Conservation (phyloP, 169 alveolate species). For the Sarcocystis neurona region DNA sequence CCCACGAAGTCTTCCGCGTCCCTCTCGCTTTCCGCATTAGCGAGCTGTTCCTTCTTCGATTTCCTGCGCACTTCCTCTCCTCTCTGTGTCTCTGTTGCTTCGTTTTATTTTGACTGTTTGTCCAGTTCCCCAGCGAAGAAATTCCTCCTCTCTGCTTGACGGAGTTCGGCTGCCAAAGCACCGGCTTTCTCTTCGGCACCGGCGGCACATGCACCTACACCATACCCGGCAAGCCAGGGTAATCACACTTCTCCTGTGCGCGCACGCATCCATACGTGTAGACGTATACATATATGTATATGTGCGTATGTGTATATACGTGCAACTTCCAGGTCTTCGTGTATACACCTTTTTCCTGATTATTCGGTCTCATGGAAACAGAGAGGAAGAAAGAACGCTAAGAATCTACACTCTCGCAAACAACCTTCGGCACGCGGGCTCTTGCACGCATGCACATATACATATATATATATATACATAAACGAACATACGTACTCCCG, state of each 20-base stretch:
- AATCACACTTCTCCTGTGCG: not conserved
- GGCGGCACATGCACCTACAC: slow-evolving; percentile 52
- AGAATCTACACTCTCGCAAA: no score
- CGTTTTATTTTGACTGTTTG: not conserved
- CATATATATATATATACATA: no score
- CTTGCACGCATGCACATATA: no score
- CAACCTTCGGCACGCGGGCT: no score
- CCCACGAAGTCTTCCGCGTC: no score
- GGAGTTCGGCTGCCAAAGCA: slow-evolving; percentile 77
- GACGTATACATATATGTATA: not conserved
- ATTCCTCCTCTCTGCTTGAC: slow-evolving; percentile 78
- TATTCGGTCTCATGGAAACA: no score
- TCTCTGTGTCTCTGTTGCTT: no score
- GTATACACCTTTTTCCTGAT: no score
- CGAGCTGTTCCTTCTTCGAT: not conserved
- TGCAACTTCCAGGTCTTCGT: no score
- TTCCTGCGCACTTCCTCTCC: not conserved
- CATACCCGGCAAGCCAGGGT: slow-evolving; percentile 25
- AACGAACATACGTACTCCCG: no score
- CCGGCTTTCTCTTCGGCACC: slow-evolving; percentile 58
- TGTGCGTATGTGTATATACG: not conserved
- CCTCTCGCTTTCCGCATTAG: no score
- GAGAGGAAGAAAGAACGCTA: no score
- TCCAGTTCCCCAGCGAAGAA: slow-evolving; percentile 82
- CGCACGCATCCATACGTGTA: not conserved